Percentiles rank a stretch among this genome's conserved stretches.
phyloP scores from a whole-genome alignment of 2,329 filamentous ascomycete genomes.

The Hypocrella siamensis region DNA sequence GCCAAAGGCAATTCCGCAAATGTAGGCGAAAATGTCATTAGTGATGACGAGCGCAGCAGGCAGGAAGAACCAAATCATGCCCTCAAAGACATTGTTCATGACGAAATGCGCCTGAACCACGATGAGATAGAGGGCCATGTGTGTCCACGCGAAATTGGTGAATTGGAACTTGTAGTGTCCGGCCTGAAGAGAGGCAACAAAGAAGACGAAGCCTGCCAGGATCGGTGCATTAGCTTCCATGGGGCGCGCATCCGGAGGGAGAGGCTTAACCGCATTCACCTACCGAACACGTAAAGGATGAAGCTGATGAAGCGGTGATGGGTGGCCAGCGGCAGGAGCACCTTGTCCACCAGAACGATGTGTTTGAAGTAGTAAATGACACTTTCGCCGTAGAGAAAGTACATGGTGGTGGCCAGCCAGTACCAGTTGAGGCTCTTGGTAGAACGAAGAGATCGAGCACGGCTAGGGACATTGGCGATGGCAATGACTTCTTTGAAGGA shows the following conservation, averaged over 20 bases:
- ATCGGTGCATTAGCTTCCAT: too few relatives aligned
- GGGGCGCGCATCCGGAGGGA: too few relatives aligned
- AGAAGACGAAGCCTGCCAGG: constrained; percentile 79
- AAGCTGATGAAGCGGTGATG: constrained; percentile 99
- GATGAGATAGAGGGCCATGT: constrained; percentile 97
- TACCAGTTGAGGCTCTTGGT: constrained; percentile 99
- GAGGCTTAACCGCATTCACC: too few relatives aligned
- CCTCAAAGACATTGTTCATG: constrained; percentile 99
- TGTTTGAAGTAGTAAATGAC: constrained; percentile 99
- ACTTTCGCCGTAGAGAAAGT: constrained; percentile 95
- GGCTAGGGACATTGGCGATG: constrained; percentile 86
- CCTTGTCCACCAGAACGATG: constrained; percentile 85
- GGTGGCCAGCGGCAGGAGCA: constrained; percentile 82
- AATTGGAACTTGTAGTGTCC: constrained; percentile 98
- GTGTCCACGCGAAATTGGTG: constrained; percentile 97
- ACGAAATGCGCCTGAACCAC: constrained; percentile 97
- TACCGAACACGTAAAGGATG: constrained; percentile 92
- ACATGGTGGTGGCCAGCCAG: constrained; percentile 97
- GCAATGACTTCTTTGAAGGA: constrained; percentile 99
- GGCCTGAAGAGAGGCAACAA: constrained; percentile 85
- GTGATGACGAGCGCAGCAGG: constrained; percentile 91
- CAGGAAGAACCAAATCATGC: constrained; percentile 99
- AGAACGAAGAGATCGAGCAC: constrained; percentile 77
- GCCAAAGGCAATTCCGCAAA: constrained; percentile 94
- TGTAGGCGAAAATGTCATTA: constrained; percentile 96